Base-by-base conservation (phyloP, 2,329 filamentous ascomycete genomes). In the Didymellaceae sp. region DNA sequence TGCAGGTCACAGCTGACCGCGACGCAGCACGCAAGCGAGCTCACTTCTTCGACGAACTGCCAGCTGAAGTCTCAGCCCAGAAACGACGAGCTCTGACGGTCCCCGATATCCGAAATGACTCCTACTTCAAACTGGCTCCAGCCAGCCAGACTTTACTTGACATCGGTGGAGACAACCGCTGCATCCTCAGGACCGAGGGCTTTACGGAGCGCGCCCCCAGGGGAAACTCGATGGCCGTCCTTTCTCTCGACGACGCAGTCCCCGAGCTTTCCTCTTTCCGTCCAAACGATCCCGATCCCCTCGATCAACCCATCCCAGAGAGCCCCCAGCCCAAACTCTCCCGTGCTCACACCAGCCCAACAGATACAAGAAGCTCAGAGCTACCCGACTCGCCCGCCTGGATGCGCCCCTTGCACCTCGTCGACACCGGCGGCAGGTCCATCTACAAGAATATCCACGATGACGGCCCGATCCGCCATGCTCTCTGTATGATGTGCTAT, bases 401-500 rank as follows among this genome's bases (percentile, higher is more conserved):
- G 52, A 56, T 64, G 32, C 54, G 54, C 11, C 52, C 67, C 4
- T 41, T 72, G 16, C 68, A 71, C 16, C 54, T 72, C 1, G 44
- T 68, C 4, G 66, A 69, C 16, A 52, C 52, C 1, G 62, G 61
- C 4, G 51, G 63, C 2, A 50, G 48, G 21, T 65, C 64, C 2
- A 66, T 71, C 20, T 70, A 58, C 52, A 61, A 55, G 26, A 58
- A 64, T 18, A 24, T 39, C 2, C 67, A 70, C 11, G 63, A 66
- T 8, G 57, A 67, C 8, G 57, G 63, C 1, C 62, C 53, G 41
- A 56, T 45, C 28, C 47, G 59, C 1, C 57, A 58, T 30, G 45
- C 62, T 1, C 47, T 72, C 0, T 72, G 68, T 43, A 41, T 62
- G 8, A 40, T 62, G 34, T 72, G 68, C 22, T 72, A 68, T 33